A percentile compares a stretch with the other conserved stretches of the same genome.
These are phyloP conservation scores for Podaxis pistillaris DNA, from an alignment of 768 basidiomycete genomes.

Conservation along the genomic window DNA sequence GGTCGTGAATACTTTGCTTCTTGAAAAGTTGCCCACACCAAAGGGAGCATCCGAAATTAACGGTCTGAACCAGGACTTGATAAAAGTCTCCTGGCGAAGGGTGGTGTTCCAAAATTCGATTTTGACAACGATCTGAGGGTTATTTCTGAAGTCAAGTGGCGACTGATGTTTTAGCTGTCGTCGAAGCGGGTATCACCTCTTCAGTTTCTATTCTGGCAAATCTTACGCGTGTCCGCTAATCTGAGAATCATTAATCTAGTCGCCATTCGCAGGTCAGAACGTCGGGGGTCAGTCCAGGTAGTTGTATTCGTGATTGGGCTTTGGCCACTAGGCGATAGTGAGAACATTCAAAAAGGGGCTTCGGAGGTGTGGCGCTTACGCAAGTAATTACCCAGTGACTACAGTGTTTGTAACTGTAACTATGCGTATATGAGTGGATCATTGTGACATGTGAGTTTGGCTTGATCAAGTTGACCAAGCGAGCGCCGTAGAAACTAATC, in stretches of 20 bases:
- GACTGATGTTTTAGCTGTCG: not conserved
- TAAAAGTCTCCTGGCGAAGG: not conserved
- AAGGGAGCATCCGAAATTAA: not conserved
- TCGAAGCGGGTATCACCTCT: not conserved
- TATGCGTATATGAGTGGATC: not conserved
- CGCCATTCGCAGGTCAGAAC: not conserved
- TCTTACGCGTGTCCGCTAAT: not conserved
- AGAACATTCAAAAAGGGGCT: no score
- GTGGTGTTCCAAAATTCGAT: not conserved
- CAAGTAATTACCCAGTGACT: no score
- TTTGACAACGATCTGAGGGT: not conserved
- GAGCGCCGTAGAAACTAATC: not conserved
- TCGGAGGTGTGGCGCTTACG: not conserved
- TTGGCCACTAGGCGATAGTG: no score
- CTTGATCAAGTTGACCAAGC: no score
- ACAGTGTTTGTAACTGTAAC: not conserved
- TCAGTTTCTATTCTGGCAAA: not conserved
- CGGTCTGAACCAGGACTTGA: not conserved
- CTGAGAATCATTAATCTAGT: not conserved
- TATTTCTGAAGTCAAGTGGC: not conserved
- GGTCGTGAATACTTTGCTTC: not conserved
- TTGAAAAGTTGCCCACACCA: not conserved
- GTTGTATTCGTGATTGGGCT: no score
- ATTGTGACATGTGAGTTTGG: not conserved
- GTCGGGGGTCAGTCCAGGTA: not conserved